Evolutionary conservation across 768 basidiomycete genomes (phyloP), one percentile per base, ranked within the genome.

Genomic region (Lentinula edodes): DNA sequence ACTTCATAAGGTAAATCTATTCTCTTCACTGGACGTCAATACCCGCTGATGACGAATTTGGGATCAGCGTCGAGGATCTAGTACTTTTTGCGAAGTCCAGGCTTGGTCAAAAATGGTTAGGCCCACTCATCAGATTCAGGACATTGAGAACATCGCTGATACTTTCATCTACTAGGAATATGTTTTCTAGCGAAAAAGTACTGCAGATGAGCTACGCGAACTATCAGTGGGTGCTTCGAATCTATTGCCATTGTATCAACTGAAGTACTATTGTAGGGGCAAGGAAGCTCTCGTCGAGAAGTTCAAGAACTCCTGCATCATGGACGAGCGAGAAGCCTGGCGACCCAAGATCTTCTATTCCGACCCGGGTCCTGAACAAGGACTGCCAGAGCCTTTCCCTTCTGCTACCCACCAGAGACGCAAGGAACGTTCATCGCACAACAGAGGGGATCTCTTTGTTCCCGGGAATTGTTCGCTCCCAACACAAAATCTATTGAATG

Each of bases 151-250:
- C 59, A 34, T 12, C 16, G 35, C 13, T 42, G 15, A 57, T 32
- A 42, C 16, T 41, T 36, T 38, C 18, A 4, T 13, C 7, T 56
- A 6, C 16, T 70, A 93, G 91, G 91, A 94, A 95, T 69, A 87
- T 92, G 86, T 94, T 91, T 70, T 90, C 90, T 8, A 93, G 91
- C 63, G 91, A 95, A 73, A 95, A 95, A 69, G 87, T 93, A 8
- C 74, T 94, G 57, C 89, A 94, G 67, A 92, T 94, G 88, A 90
- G 89, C 66, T 95, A 94, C 69, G 94, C 93, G 3, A 94, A 92
- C 66, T 93, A 91, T 68, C 93, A 95, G 92, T 93, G 64, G 58
- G 90, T 80, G 51, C 51, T 16, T 61, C 32, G 56, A 60, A 18
- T 57, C 65, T 23, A 18, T 18, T 18, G 5, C 20, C 41, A 60